Percentiles rank a stretch among this genome's conserved stretches.
These are phyloP conservation scores for Ceratocystis lukuohia DNA, from an alignment of 2,329 filamentous ascomycete genomes.

Conservation along the genomic window DNA sequence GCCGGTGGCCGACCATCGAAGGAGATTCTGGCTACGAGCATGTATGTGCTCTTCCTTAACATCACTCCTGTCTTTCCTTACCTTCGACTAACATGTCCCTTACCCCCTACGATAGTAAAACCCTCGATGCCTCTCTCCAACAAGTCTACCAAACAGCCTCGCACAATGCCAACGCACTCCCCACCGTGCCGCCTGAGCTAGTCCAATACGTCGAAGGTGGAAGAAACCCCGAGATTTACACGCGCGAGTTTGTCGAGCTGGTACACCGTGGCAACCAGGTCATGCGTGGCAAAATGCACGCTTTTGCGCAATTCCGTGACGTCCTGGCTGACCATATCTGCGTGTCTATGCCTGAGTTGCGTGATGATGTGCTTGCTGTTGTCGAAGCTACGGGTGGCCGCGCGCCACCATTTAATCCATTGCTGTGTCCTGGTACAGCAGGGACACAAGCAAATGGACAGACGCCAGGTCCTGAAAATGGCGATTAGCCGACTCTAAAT, in stretches of 20 bases:
- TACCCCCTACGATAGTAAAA: slow-evolving; percentile 25
- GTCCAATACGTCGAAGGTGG: slow-evolving; percentile 57
- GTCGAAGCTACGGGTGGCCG: slow-evolving; percentile 33
- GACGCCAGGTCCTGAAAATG: slow-evolving; percentile 3
- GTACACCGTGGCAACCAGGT: slow-evolving; percentile 53
- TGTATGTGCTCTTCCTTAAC: slow-evolving; percentile 27
- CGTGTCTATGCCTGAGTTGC: slow-evolving; percentile 45
- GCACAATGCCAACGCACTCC: slow-evolving; percentile 30
- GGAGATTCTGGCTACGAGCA: slow-evolving; percentile 42
- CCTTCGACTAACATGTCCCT: neutral
- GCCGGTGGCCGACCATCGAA: slow-evolving; percentile 36
- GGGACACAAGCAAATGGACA: neutral
- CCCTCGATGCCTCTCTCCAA: slow-evolving; percentile 30
- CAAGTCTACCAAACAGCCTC: slow-evolving; percentile 31
- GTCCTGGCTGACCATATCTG: slow-evolving; percentile 46
- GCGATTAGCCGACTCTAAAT: neutral
- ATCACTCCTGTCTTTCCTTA: neutral
- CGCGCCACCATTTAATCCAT: neutral
- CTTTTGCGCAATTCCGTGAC: slow-evolving; percentile 49
- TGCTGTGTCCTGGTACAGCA: neutral
- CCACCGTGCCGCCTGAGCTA: slow-evolving; percentile 46
- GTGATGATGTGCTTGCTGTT: slow-evolving; percentile 39
- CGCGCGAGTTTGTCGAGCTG: slow-evolving; percentile 58
- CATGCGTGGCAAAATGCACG: slow-evolving; percentile 49
- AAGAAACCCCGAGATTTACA: slow-evolving; percentile 62